phyloP scores from a whole-genome alignment of 1,284 basidiomycete genomes.

The Sporisorium scitamineum region DNA sequence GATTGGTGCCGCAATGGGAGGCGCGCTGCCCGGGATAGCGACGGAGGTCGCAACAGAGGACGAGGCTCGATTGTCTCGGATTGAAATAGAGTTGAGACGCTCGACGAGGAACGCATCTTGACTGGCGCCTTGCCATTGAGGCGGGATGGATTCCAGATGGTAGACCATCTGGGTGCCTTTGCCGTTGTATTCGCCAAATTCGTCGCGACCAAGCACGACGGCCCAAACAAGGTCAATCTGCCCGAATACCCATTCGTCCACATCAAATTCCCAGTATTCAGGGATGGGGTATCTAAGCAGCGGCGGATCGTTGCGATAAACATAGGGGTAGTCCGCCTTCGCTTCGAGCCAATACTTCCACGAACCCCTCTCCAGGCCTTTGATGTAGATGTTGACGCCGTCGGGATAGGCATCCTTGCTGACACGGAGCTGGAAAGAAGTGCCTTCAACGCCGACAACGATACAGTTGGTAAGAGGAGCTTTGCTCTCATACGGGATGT shows the following conservation, averaged over 20 bases:
- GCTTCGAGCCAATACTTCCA: conserved; percentile 3
- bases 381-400: conserved; percentile 5
- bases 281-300: background rate
- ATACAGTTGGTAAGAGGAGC: background rate
- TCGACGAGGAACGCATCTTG: background rate
- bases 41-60: background rate
- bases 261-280: conserved; percentile 1
- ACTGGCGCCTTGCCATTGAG: conserved; percentile 9
- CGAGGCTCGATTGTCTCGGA: background rate
- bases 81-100: background rate
- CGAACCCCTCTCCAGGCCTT: background rate
- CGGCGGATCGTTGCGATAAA: background rate
- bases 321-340: background rate
- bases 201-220: background rate
- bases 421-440: conserved; percentile 2
- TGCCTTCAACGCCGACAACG: conserved; percentile 11
- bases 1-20: background rate
- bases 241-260: conserved; percentile 7
- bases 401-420: conserved; percentile 17
- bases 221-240: background rate
- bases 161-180: background rate
- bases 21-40: background rate
- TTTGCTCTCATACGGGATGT: background rate
- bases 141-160: background rate
- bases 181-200: background rate